A percentile compares a stretch with the other conserved stretches of the same genome.
phyloP scores from a whole-genome alignment of 2,329 filamentous ascomycete genomes.

The Leptodontidium sp. region DNA sequence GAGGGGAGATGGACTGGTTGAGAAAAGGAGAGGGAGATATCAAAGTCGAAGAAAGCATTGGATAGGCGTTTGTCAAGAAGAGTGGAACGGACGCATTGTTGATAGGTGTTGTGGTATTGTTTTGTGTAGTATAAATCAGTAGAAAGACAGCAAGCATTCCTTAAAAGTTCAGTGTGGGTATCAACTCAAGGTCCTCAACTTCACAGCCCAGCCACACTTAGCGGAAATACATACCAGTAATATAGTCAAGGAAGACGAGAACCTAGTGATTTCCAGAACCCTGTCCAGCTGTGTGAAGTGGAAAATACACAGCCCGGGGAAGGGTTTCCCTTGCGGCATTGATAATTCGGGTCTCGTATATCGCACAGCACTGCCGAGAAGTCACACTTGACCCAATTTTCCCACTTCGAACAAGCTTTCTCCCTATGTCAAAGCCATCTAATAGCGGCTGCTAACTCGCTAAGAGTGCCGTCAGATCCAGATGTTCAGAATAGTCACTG shows the following conservation, averaged over 20 bases:
- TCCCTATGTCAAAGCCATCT: no score
- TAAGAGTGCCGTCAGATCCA: slow-evolving; percentile 13
- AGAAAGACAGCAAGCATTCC: neutral
- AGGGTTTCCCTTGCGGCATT: neutral
- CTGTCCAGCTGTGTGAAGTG: slow-evolving; percentile 6
- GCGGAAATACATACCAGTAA: no score
- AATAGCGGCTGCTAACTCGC: slow-evolving; percentile 7
- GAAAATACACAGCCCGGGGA: neutral
- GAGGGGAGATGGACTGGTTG: neutral
- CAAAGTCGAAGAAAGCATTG: slow-evolving; percentile 21
- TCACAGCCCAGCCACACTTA: neutral
- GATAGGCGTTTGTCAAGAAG: slow-evolving; percentile 32
- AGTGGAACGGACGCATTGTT: slow-evolving; percentile 6
- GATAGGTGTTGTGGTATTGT: slow-evolving; percentile 3
- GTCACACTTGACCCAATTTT: neutral
- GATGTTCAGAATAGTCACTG: neutral
- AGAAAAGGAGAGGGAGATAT: neutral
- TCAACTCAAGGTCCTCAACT: neutral
- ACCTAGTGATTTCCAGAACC: neutral
- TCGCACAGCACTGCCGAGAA: no score
- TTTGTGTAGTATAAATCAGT: neutral
- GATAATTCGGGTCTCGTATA: neutral
- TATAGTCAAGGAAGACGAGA: neutral
- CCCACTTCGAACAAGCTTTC: slow-evolving; percentile 2
- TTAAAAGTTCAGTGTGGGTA: neutral